Percentiles rank a stretch among this genome's conserved stretches.
phyloP scores from a whole-genome alignment of 2,329 filamentous ascomycete genomes.

The Camillea tinctor region DNA sequence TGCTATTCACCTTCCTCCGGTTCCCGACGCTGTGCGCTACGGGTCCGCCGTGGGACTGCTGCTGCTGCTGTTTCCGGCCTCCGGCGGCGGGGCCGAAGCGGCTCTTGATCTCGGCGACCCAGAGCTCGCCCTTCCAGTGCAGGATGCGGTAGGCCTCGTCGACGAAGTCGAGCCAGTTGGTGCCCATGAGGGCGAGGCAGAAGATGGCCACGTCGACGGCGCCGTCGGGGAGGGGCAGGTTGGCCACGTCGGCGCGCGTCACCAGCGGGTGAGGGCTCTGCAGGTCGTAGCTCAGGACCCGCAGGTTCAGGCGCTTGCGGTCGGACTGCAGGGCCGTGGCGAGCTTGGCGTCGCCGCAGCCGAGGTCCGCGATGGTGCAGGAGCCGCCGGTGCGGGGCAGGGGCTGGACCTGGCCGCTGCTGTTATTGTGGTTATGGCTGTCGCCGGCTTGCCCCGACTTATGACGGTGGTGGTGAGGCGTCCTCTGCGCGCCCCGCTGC shows the following conservation, averaged over 20 bases:
- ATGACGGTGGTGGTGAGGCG: constrained; percentile 24
- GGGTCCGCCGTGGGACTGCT: constrained; percentile 31
- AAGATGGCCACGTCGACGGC: constrained; percentile 87
- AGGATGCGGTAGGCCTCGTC: constrained; percentile 93
- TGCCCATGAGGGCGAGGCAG: constrained; percentile 97
- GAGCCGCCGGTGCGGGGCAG: constrained; percentile 71
- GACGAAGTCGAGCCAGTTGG: constrained; percentile 95
- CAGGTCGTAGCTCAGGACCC: constrained; percentile 83
- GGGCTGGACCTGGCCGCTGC: constrained; percentile 35
- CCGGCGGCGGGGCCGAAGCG: constrained; percentile 69
- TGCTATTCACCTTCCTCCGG: constrained; percentile 46
- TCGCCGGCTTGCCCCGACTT: constrained; percentile 1
- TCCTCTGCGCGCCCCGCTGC: constrained; percentile 57
- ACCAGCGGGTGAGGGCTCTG: constrained; percentile 74
- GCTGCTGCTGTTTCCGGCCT: constrained; percentile 39
- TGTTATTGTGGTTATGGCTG: background rate
- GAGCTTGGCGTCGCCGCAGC: constrained; percentile 88
- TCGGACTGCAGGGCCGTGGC: constrained; percentile 65
- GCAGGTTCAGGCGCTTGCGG: constrained; percentile 65
- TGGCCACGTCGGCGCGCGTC: constrained; percentile 84
- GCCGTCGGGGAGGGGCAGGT: constrained; percentile 72
- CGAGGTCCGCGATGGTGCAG: constrained; percentile 84
- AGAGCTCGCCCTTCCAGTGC: constrained; percentile 91
- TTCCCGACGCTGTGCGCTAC: constrained; percentile 72
- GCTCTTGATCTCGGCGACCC: constrained; percentile 95